Evolutionary conservation across 768 basidiomycete genomes (phyloP).

Genomic region (Hortiboletus flavorubellus): DNA sequence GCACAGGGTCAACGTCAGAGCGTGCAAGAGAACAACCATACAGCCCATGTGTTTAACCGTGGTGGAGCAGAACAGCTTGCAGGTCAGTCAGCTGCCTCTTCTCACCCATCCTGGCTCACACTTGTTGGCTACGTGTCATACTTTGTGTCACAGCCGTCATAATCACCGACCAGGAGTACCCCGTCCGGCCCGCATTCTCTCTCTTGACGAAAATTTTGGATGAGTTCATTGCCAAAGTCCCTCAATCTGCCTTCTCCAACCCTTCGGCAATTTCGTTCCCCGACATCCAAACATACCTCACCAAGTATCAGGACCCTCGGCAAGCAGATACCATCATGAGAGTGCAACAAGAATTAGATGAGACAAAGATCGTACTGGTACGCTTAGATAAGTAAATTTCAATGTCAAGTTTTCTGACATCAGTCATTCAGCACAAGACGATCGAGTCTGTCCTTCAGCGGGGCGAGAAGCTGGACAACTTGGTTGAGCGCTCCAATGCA

Average conservation of each 20-base stretch:
- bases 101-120: not conserved
- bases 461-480: conserved; percentile 93
- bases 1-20: conserved; percentile 86
- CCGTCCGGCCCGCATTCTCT: conserved; percentile 94
- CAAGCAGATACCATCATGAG: conserved; percentile 98
- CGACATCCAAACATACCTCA: conserved; percentile 69
- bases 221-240: conserved; percentile 82
- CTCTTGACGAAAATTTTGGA: conserved; percentile 90
- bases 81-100: conserved; percentile 45
- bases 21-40: conserved; percentile 90
- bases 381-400: conserved; percentile 27
- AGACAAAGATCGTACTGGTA: conserved; percentile 98
- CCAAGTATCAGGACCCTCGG: conserved; percentile 94
- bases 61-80: conserved; percentile 83
- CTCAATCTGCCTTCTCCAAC: conserved; percentile 62
- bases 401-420: not conserved
- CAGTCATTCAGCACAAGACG: conserved; percentile 81
- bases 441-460: conserved; percentile 96
- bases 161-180: conserved; percentile 95
- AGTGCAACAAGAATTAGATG: conserved; percentile 96
- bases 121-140: conserved; percentile 5
- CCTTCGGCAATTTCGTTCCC: conserved; percentile 73
- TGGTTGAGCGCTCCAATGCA: conserved; percentile 90
- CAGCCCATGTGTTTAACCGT: conserved; percentile 90
- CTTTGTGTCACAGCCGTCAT: conserved; percentile 61